Base-by-base conservation (phyloP, 805 yeast genomes). In the Metschnikowia lochheadii region DNA sequence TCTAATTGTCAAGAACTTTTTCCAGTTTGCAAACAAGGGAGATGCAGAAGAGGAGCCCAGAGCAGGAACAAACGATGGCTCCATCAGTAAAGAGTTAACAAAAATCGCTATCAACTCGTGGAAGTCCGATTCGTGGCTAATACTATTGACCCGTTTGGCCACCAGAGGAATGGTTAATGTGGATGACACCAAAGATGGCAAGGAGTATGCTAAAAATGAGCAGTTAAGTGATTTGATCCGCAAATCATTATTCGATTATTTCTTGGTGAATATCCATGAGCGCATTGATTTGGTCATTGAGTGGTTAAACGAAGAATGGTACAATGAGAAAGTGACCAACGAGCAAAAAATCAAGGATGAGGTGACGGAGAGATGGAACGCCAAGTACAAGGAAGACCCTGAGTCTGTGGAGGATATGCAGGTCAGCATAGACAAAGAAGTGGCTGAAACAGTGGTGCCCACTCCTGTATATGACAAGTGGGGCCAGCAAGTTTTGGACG, bases 231-330 rank as follows among this genome's bases (percentile, higher is more conserved):
- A 82, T 49, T 63, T 82, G 52, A 80, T 92, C 11, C 76, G 97
- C 57, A 81, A 79, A 20, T 80, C 89, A 20, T 69, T 94, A 10
- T 84, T 85, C 53, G 82, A 83, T 15, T 87, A 85, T 63, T 84
- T 89, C 49, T 73, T 88, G 59, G 83, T 78, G 10, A 88, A 87
- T 61, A 83, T 91, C 58, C 85, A 85, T 49, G 75, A 73, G 8
- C 73, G 92, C 34, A 76, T 91, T 11, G 95, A 88, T 51, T 68
- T 85, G 34, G 83, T 89, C 17, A 82, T 92, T 36, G 90, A 87
- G 55, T 94, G 99, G 99, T 70, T 94, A 49, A 91, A 87, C 60
- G 99, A 94, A 68, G 99, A 94, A 66, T 94, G 97, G 95, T 84
- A 81, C 68, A 73, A 81, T 44, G 87, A 84, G 61, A 69, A 61